Conservation (phyloP, 495 filamentous ascomycete species). For the Opeltia flavorubescens region DNA sequence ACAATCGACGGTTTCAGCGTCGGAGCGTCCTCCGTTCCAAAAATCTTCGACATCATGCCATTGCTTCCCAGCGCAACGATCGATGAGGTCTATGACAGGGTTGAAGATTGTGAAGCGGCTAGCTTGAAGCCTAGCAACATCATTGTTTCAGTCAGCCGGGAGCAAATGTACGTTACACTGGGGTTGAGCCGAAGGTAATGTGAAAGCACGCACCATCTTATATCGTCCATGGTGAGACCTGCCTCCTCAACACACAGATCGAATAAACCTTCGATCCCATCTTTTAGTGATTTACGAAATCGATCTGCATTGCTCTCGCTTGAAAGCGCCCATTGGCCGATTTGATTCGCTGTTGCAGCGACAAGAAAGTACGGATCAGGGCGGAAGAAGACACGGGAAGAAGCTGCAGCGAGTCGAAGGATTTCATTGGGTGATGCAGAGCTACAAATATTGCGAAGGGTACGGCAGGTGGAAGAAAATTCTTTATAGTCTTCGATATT, state of each 20-base stretch:
- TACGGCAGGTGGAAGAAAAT: slow-evolving; percentile 20
- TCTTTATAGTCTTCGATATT: slow-evolving; percentile 25
- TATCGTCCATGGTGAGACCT: slow-evolving; percentile 22
- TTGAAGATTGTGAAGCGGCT: slow-evolving; percentile 22
- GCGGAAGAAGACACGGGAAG: slow-evolving; percentile 23
- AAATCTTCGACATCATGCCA: slow-evolving; percentile 20
- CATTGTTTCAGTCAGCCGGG: background rate
- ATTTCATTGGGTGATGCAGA: slow-evolving; percentile 12
- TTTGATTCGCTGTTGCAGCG: slow-evolving; percentile 19
- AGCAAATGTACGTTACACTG: background rate
- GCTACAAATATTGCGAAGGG: slow-evolving; percentile 7
- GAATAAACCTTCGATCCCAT: slow-evolving; percentile 20
- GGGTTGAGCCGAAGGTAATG: background rate
- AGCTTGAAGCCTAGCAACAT: slow-evolving; percentile 10
- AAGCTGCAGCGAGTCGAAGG: slow-evolving; percentile 20
- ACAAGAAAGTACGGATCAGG: slow-evolving; percentile 25
- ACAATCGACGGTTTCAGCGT: slow-evolving; percentile 19
- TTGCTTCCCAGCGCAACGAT: slow-evolving; percentile 20
- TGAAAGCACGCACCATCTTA: slow-evolving; percentile 11
- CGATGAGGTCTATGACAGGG: slow-evolving; percentile 22
- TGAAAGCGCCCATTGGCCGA: slow-evolving; percentile 23
- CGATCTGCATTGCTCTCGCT: slow-evolving; percentile 13
- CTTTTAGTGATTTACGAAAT: slow-evolving; percentile 13
- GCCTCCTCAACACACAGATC: slow-evolving; percentile 19
- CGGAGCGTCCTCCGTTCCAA: slow-evolving; percentile 23